Evolutionary conservation across 2,329 filamentous ascomycete species (phyloP).

Genomic region (Cercospora brassicicola): DNA sequence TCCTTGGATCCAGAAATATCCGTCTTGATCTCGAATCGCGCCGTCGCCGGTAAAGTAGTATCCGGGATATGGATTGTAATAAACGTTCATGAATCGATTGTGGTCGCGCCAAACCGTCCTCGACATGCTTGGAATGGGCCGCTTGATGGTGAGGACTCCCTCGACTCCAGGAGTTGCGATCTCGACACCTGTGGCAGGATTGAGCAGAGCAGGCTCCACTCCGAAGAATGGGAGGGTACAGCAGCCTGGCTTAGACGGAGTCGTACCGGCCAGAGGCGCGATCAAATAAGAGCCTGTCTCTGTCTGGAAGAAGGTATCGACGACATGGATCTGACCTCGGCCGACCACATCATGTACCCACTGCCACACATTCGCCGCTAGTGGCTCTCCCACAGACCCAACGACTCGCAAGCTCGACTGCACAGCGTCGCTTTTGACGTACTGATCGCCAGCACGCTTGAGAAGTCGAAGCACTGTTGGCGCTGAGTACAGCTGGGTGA

Average conservation of each 20-base stretch:
- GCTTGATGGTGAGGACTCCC: background rate
- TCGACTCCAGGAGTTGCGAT: background rate
- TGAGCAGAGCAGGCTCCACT: background rate
- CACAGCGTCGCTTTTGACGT: background rate
- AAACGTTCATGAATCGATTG: background rate
- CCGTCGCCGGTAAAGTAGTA: background rate
- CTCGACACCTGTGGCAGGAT: background rate
- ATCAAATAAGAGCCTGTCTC: background rate
- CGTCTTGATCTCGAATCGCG: constrained; percentile 47
- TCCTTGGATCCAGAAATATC: background rate
- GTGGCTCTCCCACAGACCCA: background rate
- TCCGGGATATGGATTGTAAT: background rate
- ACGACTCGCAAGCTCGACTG: background rate
- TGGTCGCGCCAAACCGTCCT: background rate
- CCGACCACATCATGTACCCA: background rate
- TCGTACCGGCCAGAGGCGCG: background rate
- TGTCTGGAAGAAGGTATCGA: background rate
- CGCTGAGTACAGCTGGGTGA: background rate
- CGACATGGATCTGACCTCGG: background rate
- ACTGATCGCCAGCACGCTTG: background rate
- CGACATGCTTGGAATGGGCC: background rate
- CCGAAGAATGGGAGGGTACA: background rate
- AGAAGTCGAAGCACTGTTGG: background rate
- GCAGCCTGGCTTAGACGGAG: background rate
- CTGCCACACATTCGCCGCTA: background rate